Percentiles rank a stretch among this genome's conserved stretches.
Evolutionary conservation across 106 monocot species (phyloP).

Genomic region (Triglochin maritima): DNA sequence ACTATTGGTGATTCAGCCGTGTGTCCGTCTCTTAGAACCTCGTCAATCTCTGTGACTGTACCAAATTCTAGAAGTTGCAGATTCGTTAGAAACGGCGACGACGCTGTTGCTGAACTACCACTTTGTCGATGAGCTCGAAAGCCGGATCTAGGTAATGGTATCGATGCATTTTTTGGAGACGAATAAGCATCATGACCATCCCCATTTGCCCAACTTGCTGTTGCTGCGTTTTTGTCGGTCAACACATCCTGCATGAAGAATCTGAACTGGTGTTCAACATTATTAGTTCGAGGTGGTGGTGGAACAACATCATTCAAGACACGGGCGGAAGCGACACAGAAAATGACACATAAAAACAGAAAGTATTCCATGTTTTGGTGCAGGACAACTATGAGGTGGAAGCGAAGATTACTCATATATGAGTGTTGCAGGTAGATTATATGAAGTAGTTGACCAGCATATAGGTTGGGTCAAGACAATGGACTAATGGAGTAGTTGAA

Average conservation of each 20-base stretch:
- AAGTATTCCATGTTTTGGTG: background rate
- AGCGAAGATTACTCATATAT: no score
- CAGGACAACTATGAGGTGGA: no score
- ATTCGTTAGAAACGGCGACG: background rate
- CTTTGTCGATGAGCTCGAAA: background rate
- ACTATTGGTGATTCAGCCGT: slow-evolving; percentile 5
- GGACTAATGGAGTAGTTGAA: no score
- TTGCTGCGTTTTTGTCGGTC: background rate
- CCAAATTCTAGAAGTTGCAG: slow-evolving; percentile 14
- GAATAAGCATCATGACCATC: background rate
- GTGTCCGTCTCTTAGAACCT: slow-evolving; percentile 7
- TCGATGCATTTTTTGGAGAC: background rate
- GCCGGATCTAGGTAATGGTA: background rate
- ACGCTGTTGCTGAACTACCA: background rate
- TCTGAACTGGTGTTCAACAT: background rate
- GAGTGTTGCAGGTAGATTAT: no score
- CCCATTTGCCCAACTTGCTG: background rate
- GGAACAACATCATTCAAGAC: background rate
- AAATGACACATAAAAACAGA: background rate
- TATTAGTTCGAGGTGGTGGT: background rate
- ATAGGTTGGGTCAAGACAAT: no score
- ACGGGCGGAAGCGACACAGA: background rate
- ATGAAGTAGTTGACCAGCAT: no score
- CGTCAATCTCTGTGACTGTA: slow-evolving; percentile 1
- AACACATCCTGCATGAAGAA: background rate